phyloP scores from a whole-genome alignment of 2,329 filamentous ascomycete species.

The Hypomyces rosellus region DNA sequence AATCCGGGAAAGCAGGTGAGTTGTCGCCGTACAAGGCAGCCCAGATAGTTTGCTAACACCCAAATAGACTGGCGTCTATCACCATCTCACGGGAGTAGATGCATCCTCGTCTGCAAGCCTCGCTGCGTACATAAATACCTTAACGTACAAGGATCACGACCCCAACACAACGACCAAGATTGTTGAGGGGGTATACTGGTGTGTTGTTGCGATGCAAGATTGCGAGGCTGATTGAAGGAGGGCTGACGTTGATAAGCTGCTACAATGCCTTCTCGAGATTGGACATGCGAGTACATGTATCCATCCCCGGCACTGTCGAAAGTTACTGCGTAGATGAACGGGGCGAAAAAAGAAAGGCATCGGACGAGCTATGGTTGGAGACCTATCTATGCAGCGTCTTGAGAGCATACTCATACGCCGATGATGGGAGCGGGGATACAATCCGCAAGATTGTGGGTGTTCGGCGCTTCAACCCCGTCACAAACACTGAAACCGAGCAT shows the following conservation, averaged over 20 bases:
- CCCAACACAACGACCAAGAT: conserved; percentile 71
- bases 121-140: conserved; percentile 95
- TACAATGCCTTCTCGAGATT: conserved; percentile 99
- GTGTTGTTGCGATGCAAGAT: conserved; percentile 23
- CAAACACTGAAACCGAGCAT: conserved; percentile 96
- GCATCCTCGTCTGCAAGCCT: conserved; percentile 95
- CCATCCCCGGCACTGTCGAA: conserved; percentile 92
- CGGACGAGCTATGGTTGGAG: conserved; percentile 92
- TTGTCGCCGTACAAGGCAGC: neutral
- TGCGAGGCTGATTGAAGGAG: conserved; percentile 6
- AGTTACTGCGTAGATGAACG: conserved; percentile 97
- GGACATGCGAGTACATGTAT: conserved; percentile 97
- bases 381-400: conserved; percentile 95
- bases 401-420: conserved; percentile 91
- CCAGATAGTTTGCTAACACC: conserved; percentile 15
- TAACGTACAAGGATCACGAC: conserved; percentile 83
- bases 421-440: conserved; percentile 87
- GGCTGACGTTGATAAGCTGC: conserved; percentile 46
- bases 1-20: conserved; percentile 51
- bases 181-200: conserved; percentile 92
- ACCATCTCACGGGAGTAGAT: conserved; percentile 96
- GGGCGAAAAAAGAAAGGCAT: conserved; percentile 87
- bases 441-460: conserved; percentile 98
- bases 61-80: conserved; percentile 77
- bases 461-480: conserved; percentile 92